Conservation (phyloP, 345 rosid species). For the Firmiana major region DNA sequence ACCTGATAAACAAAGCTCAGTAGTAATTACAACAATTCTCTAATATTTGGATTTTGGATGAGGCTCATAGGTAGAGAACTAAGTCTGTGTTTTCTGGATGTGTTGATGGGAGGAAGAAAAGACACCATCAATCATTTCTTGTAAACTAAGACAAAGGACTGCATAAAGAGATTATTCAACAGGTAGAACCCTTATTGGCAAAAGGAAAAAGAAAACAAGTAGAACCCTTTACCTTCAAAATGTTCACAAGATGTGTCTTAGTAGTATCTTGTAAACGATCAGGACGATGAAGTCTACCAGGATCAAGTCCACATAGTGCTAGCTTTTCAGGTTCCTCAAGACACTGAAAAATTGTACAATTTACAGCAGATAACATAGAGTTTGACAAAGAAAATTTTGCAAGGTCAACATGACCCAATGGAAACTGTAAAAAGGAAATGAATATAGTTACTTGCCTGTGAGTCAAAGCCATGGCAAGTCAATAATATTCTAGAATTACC, state of each 20-base stretch:
- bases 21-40: not conserved
- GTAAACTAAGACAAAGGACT: not conserved
- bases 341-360: conserved; percentile 40
- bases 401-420: not conserved
- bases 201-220: not conserved
- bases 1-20: not conserved
- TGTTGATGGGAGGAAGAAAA: conserved; percentile 1
- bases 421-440: conserved; percentile 1
- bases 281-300: conserved; percentile 62
- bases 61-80: not conserved
- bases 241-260: conserved; percentile 51
- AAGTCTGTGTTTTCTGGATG: not conserved
- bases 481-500: conserved; percentile 60
- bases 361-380: not conserved
- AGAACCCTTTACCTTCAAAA: conserved; percentile 53
- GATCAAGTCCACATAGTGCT: conserved; percentile 79
- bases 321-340: conserved; percentile 71
- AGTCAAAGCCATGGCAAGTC: conserved; percentile 61
- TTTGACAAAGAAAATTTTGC: not conserved
- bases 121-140: not conserved
- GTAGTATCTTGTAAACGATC: conserved; percentile 82
- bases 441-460: conserved; percentile 46
- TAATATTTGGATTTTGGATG: not conserved
- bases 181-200: conserved; percentile 3
- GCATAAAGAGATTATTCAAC: conserved; percentile 5